A percentile compares a stretch with the other conserved stretches of the same genome.
These are phyloP conservation scores for Didymella keratinophila DNA, from an alignment of 2,329 filamentous ascomycete species.

Conservation along the genomic window DNA sequence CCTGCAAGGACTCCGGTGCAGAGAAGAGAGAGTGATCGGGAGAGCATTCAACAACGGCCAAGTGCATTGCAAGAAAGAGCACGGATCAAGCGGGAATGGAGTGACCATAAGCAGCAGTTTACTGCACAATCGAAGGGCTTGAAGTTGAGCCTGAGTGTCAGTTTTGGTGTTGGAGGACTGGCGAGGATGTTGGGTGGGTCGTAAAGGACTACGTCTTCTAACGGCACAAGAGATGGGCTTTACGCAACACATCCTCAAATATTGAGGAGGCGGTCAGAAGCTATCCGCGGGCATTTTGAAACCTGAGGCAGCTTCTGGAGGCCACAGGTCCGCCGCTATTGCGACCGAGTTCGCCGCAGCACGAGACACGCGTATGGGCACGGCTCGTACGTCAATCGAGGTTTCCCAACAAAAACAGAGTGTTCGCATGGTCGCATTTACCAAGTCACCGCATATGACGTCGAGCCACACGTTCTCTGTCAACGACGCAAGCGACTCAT, in stretches of 20 bases:
- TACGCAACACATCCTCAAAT: too few relatives aligned
- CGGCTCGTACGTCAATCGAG: background rate
- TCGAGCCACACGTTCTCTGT: too few relatives aligned
- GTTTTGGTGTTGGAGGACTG: slow-evolving; percentile 35
- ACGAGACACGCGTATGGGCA: background rate
- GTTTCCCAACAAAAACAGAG: background rate
- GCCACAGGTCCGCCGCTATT: too few relatives aligned
- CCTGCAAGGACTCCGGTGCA: slow-evolving; percentile 10
- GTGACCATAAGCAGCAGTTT: slow-evolving; percentile 35
- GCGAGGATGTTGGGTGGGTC: slow-evolving; percentile 33
- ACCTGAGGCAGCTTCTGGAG: background rate
- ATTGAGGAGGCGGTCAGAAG: background rate
- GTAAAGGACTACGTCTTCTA: background rate
- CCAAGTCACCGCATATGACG: background rate
- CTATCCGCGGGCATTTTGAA: background rate
- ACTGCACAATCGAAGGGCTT: slow-evolving; percentile 36
- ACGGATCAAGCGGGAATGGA: slow-evolving; percentile 39
- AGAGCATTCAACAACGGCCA: slow-evolving; percentile 15
- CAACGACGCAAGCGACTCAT: too few relatives aligned
- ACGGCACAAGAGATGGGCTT: too few relatives aligned
- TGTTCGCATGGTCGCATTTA: background rate
- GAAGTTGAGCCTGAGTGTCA: slow-evolving; percentile 43
- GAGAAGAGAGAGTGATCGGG: slow-evolving; percentile 13
- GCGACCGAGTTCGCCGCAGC: too few relatives aligned
- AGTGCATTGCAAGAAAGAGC: slow-evolving; percentile 34